Percentiles rank a stretch among this genome's conserved stretches.
Evolutionary conservation across 1,284 basidiomycete genomes (phyloP).

Genomic region (Ceratobasidium sp.): DNA sequence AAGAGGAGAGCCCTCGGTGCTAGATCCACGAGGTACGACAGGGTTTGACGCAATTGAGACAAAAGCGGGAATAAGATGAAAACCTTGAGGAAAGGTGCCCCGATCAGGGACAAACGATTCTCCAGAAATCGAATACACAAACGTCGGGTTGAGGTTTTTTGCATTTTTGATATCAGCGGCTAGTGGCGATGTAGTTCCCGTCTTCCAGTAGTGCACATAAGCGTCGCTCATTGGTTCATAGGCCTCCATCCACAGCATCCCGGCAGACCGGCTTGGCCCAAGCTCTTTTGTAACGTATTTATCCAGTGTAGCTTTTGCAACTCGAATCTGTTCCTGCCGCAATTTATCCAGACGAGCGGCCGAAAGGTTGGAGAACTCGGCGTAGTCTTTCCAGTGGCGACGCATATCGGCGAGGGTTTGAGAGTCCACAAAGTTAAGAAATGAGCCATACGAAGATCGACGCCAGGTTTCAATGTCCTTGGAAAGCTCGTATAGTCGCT

Average conservation of each 20-base stretch:
- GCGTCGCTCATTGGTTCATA: not conserved
- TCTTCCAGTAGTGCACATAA: constrained; percentile 33
- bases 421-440: constrained; percentile 6
- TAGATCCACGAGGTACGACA: not conserved
- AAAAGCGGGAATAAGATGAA: constrained; percentile 21
- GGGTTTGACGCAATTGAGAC: not conserved
- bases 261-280: constrained; percentile 16
- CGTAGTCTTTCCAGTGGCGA: constrained; percentile 18
- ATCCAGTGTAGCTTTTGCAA: too few relatives aligned
- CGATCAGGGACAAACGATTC: constrained; percentile 29
- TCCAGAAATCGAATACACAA: constrained; percentile 17
- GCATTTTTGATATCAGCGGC: not conserved
- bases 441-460: not conserved
- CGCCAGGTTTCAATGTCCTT: not conserved
- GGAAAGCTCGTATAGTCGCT: constrained; percentile 5
- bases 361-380: not conserved
- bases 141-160: constrained; percentile 15
- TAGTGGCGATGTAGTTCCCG: not conserved
- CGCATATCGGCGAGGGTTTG: constrained; percentile 3
- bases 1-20: not conserved
- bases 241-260: constrained; percentile 18
- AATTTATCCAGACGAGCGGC: not conserved
- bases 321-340: constrained; percentile 4
- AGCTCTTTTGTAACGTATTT: not conserved
- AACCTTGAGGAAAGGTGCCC: constrained; percentile 32